phyloP scores from a whole-genome alignment of 2,329 filamentous ascomycete genomes.

The Ascomycota sp. region DNA sequence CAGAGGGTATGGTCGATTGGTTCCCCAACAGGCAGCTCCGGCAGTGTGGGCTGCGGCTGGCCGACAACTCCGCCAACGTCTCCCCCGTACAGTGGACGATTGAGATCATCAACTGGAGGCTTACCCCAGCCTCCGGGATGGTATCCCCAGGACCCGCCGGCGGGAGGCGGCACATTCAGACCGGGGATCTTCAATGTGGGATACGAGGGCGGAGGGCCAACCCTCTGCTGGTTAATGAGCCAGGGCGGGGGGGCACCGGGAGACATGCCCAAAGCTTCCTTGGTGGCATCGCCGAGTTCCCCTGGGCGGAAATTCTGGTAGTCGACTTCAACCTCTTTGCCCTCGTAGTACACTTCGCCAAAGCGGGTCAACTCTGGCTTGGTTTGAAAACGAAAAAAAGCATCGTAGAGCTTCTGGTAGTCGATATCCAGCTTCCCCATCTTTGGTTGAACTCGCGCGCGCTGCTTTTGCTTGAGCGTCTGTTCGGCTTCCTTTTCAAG shows the following conservation, averaged over 20 bases:
- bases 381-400: constrained; percentile 94
- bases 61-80: constrained; percentile 76
- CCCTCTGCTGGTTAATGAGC: constrained; percentile 91
- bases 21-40: constrained; percentile 36
- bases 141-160: constrained; percentile 84
- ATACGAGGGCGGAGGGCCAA: constrained; percentile 84
- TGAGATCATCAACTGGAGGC: constrained; percentile 83
- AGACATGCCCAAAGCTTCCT: constrained; percentile 84
- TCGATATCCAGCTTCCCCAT: constrained; percentile 97
- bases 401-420: constrained; percentile 94
- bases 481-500: constrained; percentile 90
- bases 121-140: constrained; percentile 92
- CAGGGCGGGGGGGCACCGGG: constrained; percentile 85
- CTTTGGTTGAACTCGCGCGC: constrained; percentile 83
- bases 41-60: constrained; percentile 16
- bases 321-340: constrained; percentile 95
- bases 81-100: constrained; percentile 76
- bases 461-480: constrained; percentile 82
- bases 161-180: constrained; percentile 77
- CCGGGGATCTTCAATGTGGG: constrained; percentile 89
- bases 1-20: constrained; percentile 74
- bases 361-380: constrained; percentile 89
- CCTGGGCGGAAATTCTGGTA: constrained; percentile 76
- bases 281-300: constrained; percentile 72
- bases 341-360: constrained; percentile 98